Conservation (phyloP, 2,329 filamentous ascomycete species). For the Mollisia scopiformis region DNA sequence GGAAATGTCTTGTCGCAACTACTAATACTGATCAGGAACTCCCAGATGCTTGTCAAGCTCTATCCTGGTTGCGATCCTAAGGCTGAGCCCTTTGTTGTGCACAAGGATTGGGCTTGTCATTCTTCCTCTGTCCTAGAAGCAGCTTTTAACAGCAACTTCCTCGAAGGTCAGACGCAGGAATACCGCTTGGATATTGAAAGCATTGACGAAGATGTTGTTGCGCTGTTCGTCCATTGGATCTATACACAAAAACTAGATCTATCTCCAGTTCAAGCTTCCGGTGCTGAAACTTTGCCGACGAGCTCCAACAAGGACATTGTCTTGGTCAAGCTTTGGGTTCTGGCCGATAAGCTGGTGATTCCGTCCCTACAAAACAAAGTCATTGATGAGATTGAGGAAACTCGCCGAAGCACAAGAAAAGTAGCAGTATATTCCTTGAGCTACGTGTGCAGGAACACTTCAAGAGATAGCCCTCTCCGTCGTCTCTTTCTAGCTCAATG, state of each 20-base stretch:
- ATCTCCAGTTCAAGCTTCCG: not conserved
- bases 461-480: not conserved
- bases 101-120: not conserved
- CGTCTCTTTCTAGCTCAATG: not conserved
- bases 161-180: slow-evolving; percentile 7
- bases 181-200: slow-evolving; percentile 1
- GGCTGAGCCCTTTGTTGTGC: not conserved
- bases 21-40: not conserved
- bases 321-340: slow-evolving; percentile 4
- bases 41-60: not conserved
- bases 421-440: not conserved
- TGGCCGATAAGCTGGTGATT: not conserved
- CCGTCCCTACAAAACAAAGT: not conserved
- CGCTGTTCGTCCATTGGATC: not conserved
- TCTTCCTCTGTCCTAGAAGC: slow-evolving; percentile 2
- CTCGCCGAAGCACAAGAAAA: not conserved
- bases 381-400: not conserved
- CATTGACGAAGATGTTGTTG: not conserved
- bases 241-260: slow-evolving; percentile 3
- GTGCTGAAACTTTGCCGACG: too few relatives aligned
- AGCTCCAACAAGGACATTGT: too few relatives aligned
- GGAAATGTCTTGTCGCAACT: not conserved
- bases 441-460: not conserved
- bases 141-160: slow-evolving; percentile 7
- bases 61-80: not conserved